Conservation (phyloP, 148 eudicot genomes). For the Agrostemma githago region DNA sequence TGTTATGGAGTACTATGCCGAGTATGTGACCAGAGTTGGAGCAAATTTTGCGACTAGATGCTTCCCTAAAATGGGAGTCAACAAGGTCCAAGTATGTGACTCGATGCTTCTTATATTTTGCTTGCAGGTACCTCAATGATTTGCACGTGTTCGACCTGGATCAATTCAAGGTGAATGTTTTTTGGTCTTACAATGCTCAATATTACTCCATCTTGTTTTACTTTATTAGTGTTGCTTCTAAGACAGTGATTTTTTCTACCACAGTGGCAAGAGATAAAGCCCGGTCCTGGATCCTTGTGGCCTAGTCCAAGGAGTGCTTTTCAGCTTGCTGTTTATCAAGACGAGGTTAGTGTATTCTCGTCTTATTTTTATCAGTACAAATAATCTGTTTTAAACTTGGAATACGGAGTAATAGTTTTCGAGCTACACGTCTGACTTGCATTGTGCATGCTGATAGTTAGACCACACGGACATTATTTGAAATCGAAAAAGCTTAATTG, state of each 20-base stretch:
- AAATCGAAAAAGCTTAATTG: neutral
- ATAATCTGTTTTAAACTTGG: neutral
- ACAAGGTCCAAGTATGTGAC: neutral
- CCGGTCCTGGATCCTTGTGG: conserved; percentile 86
- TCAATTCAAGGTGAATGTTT: conserved; percentile 70
- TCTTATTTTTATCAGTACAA: neutral
- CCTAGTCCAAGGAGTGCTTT: conserved; percentile 96
- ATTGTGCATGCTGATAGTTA: too few species aligned
- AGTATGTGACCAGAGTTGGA: neutral
- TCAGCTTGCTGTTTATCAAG: conserved; percentile 89
- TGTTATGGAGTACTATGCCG: neutral
- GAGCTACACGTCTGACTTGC: neutral
- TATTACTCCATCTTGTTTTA: too few species aligned
- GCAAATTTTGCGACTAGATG: neutral
- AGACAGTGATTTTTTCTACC: conserved; percentile 15
- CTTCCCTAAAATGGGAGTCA: neutral
- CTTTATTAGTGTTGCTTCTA: conserved; percentile 8
- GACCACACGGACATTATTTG: neutral
- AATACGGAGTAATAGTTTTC: neutral
- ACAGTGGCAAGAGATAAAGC: conserved; percentile 98
- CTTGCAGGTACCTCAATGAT: conserved; percentile 85
- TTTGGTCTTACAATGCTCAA: conserved; percentile 4
- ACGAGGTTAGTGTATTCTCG: conserved; percentile 52
- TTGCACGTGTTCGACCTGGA: conserved; percentile 91
- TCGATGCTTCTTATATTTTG: neutral